These are phyloP conservation scores for Clonostachys chloroleuca DNA, from an alignment of 2,329 filamentous ascomycete genomes.

Conservation along the genomic window DNA sequence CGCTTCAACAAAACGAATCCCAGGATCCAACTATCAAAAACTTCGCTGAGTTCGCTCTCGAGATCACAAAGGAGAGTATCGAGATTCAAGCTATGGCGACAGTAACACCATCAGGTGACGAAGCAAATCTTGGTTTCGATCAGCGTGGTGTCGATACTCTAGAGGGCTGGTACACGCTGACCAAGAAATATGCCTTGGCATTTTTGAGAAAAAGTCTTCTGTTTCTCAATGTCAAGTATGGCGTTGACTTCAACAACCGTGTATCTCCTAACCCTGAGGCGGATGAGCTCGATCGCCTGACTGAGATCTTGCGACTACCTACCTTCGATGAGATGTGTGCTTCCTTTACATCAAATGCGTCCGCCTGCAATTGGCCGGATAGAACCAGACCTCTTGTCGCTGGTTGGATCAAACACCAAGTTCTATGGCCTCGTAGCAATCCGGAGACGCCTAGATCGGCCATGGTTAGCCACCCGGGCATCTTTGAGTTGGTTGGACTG, in stretches of 20 bases:
- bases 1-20: slow-evolving; percentile 33
- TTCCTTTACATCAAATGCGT: slow-evolving; percentile 42
- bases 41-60: slow-evolving; percentile 48
- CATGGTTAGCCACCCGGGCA: slow-evolving; percentile 72
- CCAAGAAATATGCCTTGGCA: slow-evolving; percentile 79
- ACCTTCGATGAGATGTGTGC: slow-evolving; percentile 74
- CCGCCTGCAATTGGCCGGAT: slow-evolving; percentile 44
- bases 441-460: slow-evolving; percentile 32
- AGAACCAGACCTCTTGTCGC: slow-evolving; percentile 32
- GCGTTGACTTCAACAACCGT: slow-evolving; percentile 78
- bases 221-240: slow-evolving; percentile 82
- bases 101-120: not conserved
- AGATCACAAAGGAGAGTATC: not conserved
- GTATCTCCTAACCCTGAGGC: slow-evolving; percentile 58
- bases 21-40: slow-evolving; percentile 44
- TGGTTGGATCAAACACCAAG: slow-evolving; percentile 72
- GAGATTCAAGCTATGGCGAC: not conserved
- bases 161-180: slow-evolving; percentile 52
- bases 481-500: slow-evolving; percentile 89
- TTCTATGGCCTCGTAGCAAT: slow-evolving; percentile 27
- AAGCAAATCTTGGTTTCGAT: slow-evolving; percentile 42
- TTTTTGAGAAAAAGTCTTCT: slow-evolving; percentile 85
- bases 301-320: slow-evolving; percentile 70
- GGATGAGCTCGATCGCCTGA: slow-evolving; percentile 79
- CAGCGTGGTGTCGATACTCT: slow-evolving; percentile 50